Percentiles rank a stretch among this genome's conserved stretches.
These are phyloP conservation scores for Exophiala bonariae DNA, from an alignment of 2,329 filamentous ascomycete genomes.

Conservation along the genomic window DNA sequence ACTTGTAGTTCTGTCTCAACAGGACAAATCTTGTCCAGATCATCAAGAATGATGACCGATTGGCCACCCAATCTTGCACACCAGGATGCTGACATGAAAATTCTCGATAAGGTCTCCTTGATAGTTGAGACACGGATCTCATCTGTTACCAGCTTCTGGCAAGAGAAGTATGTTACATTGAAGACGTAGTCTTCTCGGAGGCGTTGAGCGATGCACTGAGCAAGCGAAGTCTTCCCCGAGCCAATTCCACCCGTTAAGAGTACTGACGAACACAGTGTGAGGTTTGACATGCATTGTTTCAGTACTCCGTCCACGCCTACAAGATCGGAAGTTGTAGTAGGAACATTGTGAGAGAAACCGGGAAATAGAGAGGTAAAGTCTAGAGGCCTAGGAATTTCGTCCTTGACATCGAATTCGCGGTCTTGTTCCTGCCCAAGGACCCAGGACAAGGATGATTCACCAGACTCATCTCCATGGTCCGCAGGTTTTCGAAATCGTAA, in stretches of 20 bases:
- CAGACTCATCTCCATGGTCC: constrained; percentile 36
- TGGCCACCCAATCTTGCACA: constrained; percentile 82
- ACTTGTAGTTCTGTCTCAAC: constrained; percentile 93
- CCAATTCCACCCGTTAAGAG: constrained; percentile 86
- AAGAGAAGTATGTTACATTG: constrained; percentile 82
- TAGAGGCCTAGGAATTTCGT: constrained; percentile 66
- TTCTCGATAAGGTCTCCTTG: constrained; percentile 79
- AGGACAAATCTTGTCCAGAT: constrained; percentile 89
- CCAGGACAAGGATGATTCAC: constrained; percentile 57
- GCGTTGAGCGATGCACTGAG: constrained; percentile 71
- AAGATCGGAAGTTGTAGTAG: constrained; percentile 58
- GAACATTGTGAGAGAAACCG: constrained; percentile 57
- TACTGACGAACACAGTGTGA: constrained; percentile 85
- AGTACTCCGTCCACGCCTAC: constrained; percentile 84
- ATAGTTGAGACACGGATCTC: constrained; percentile 87
- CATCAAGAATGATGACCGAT: constrained; percentile 83
- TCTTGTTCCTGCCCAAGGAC: constrained; percentile 74
- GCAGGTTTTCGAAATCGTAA: constrained; percentile 61
- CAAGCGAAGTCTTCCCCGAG: constrained; percentile 82
- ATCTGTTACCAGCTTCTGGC: constrained; percentile 82
- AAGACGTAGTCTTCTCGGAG: constrained; percentile 74
- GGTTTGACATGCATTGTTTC: constrained; percentile 69
- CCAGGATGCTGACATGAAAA: constrained; percentile 91
- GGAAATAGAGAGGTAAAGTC: constrained; percentile 42
- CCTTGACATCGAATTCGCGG: constrained; percentile 72